Evolutionary conservation across 192 early-diverging fungal species (phyloP).

Genomic region (Coemansia sp.): DNA sequence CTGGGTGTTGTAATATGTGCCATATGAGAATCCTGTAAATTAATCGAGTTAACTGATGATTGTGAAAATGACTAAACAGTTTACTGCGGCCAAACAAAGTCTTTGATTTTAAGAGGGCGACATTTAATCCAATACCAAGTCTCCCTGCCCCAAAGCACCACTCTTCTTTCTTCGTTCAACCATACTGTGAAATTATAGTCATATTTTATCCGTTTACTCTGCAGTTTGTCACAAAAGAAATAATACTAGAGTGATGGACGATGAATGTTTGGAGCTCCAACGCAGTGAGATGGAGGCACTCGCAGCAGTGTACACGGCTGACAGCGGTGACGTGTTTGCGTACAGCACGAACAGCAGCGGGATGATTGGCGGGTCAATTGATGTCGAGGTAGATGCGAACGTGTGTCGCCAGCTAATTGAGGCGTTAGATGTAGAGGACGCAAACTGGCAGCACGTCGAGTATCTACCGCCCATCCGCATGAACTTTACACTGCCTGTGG

Average conservation of each 20-base stretch:
- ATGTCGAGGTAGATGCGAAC: neutral
- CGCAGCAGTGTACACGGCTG: slow-evolving; percentile 15
- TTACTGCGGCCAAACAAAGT: no score
- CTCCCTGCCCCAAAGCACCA: no score
- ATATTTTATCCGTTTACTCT: no score
- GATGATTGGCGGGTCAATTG: neutral
- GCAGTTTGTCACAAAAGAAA: no score
- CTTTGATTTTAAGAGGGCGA: no score
- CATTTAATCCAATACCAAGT: no score
- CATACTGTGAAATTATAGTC: no score
- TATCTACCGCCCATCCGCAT: neutral
- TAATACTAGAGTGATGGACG: neutral
- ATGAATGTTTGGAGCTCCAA: slow-evolving; percentile 26
- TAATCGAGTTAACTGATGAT: no score
- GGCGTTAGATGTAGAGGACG: neutral
- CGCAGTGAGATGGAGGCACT: slow-evolving; percentile 25
- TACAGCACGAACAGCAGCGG: neutral
- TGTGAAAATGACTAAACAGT: no score
- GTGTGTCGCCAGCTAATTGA: neutral
- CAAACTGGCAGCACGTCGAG: neutral
- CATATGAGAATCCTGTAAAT: no score
- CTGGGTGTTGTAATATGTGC: no score
- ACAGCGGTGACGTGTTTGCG: neutral
- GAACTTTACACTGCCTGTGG: neutral
- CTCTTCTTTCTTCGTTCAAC: no score